A percentile compares a stretch with the other conserved stretches of the same genome.
These are phyloP conservation scores for Spergularia azorica DNA, from an alignment of 179 eudicot genomes.

Conservation along the genomic window DNA sequence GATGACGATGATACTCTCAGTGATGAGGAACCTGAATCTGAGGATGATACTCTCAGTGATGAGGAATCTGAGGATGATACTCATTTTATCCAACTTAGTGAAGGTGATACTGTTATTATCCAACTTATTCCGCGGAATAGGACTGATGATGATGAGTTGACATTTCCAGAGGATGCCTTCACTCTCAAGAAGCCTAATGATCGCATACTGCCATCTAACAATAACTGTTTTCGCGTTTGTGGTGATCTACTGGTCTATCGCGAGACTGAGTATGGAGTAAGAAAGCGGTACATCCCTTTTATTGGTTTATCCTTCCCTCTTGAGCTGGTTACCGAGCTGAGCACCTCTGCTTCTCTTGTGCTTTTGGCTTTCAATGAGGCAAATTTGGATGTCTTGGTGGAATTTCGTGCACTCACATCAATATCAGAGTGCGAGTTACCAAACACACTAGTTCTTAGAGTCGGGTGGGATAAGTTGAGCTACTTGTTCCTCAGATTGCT, in stretches of 20 bases:
- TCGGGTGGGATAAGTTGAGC: not conserved
- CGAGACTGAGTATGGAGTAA: not conserved
- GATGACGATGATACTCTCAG: too few relatives aligned
- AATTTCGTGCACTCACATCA: too few relatives aligned
- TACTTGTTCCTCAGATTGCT: not conserved
- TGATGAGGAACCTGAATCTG: too few relatives aligned
- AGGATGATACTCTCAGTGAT: too few relatives aligned
- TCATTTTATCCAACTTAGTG: too few relatives aligned
- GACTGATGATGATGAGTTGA: not conserved
- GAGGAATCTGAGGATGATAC: too few relatives aligned
- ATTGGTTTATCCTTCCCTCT: not conserved
- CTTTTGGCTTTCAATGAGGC: not conserved
- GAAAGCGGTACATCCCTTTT: not conserved
- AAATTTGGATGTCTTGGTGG: not conserved
- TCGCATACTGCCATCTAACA: not conserved
- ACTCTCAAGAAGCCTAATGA: not conserved
- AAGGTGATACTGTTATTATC: too few relatives aligned
- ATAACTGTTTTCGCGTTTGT: not conserved
- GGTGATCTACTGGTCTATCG: not conserved
- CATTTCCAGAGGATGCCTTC: not conserved
- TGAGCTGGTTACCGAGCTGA: slow-evolving; percentile 4
- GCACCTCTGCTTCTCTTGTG: not conserved
- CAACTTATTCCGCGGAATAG: not conserved
- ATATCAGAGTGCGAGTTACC: too few relatives aligned
- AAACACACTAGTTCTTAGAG: not conserved